A percentile compares a stretch with the other conserved stretches of the same genome.
Conservation (phyloP, 495 filamentous ascomycete species). For the Parathielavia hyrcaniae region DNA sequence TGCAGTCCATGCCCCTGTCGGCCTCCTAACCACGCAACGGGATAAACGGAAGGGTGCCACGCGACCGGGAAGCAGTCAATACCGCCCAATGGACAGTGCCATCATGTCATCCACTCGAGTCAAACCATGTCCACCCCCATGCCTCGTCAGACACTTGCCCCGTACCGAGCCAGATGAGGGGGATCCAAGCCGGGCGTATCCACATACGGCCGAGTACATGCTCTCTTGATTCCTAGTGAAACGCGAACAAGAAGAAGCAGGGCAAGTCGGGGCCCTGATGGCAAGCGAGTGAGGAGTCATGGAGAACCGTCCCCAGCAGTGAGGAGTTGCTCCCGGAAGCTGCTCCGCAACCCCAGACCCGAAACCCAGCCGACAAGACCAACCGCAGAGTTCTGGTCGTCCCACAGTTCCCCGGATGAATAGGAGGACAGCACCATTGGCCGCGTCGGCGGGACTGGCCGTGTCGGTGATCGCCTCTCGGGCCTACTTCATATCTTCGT, state of each 20-base stretch:
- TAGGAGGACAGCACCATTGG: slow-evolving; percentile 9
- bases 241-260: background rate
- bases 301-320: background rate
- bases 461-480: background rate
- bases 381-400: background rate
- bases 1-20: background rate
- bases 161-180: slow-evolving; percentile 15
- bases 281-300: background rate
- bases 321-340: background rate
- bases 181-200: background rate
- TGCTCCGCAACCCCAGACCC: slow-evolving; percentile 3
- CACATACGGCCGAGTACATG: slow-evolving; percentile 2
- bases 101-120: background rate
- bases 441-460: background rate
- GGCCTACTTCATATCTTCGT: background rate
- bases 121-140: background rate
- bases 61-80: slow-evolving; percentile 4
- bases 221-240: background rate
- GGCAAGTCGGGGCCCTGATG: background rate
- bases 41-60: slow-evolving; percentile 13
- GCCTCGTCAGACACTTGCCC: slow-evolving; percentile 17
- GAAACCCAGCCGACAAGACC: background rate
- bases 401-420: slow-evolving; percentile 11
- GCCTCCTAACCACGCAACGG: slow-evolving; percentile 8
- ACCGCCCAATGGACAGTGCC: background rate